Conservation (phyloP, 2,329 filamentous ascomycete species). For the Emydomyces testavorans region DNA sequence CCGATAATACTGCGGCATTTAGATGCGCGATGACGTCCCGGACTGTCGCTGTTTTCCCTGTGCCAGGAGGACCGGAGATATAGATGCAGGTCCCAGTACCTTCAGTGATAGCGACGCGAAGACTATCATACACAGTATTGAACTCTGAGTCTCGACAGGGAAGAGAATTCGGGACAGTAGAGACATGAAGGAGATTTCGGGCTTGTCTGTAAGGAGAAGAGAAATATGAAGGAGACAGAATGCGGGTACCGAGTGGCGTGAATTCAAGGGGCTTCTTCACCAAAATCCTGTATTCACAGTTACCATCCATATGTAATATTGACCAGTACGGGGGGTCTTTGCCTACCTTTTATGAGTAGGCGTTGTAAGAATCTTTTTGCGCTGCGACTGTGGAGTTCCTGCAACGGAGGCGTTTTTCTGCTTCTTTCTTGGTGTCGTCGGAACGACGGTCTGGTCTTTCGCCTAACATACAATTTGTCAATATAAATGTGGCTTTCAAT, state of each 20-base stretch:
- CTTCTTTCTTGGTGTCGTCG: slow-evolving; percentile 47
- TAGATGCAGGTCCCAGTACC: slow-evolving; percentile 95
- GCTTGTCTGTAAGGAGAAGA: slow-evolving; percentile 87
- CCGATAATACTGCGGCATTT: slow-evolving; percentile 72
- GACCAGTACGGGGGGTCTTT: background rate
- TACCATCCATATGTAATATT: background rate
- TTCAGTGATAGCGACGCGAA: slow-evolving; percentile 87
- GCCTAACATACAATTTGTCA: slow-evolving; percentile 7
- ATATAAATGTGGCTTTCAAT: slow-evolving; percentile 17
- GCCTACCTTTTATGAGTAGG: slow-evolving; percentile 51
- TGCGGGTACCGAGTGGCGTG: slow-evolving; percentile 81
- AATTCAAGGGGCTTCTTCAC: slow-evolving; percentile 88
- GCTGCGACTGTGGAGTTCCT: slow-evolving; percentile 34
- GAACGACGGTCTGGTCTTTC: slow-evolving; percentile 26
- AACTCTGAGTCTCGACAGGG: slow-evolving; percentile 92
- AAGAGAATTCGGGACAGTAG: slow-evolving; percentile 76
- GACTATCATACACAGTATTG: slow-evolving; percentile 77
- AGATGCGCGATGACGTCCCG: slow-evolving; percentile 85
- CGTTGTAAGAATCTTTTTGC: slow-evolving; percentile 42
- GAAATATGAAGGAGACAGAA: slow-evolving; percentile 62
- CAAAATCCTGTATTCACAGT: slow-evolving; percentile 40
- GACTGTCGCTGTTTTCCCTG: slow-evolving; percentile 93
- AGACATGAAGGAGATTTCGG: slow-evolving; percentile 79
- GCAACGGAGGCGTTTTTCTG: slow-evolving; percentile 40
- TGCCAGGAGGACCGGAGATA: slow-evolving; percentile 96